A percentile compares a stretch with the other conserved stretches of the same genome.
Conservation (phyloP, 306 rosid species). For the Trifolium subterraneum region DNA sequence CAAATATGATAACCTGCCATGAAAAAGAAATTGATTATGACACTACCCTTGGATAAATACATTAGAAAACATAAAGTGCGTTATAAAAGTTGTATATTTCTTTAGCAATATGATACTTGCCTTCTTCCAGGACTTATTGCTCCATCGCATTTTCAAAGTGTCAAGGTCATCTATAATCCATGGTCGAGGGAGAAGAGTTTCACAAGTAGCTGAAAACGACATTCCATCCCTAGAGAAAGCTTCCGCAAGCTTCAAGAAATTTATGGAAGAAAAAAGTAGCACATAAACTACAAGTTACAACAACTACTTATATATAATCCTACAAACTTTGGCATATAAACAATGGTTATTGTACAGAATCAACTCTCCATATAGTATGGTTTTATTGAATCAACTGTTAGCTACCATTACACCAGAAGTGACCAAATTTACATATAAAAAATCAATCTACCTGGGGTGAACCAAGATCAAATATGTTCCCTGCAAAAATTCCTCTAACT, state of each 20-base stretch:
- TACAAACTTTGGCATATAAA: slow-evolving; percentile 15
- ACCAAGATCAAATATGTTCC: slow-evolving; percentile 97
- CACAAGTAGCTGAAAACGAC: slow-evolving; percentile 83
- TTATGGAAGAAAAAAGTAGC: slow-evolving; percentile 32
- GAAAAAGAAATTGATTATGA: slow-evolving; percentile 39
- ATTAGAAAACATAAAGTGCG: slow-evolving; percentile 16
- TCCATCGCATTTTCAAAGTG: slow-evolving; percentile 71
- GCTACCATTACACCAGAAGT: slow-evolving; percentile 13
- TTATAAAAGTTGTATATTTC: slow-evolving; percentile 1
- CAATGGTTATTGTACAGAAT: neutral
- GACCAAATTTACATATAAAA: slow-evolving; percentile 32
- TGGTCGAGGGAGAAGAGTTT: slow-evolving; percentile 88
- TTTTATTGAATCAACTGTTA: neutral
- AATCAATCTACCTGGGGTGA: slow-evolving; percentile 70
- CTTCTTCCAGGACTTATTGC: slow-evolving; percentile 84
- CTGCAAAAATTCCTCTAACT: slow-evolving; percentile 88
- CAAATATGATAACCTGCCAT: slow-evolving; percentile 87
- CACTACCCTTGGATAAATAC: slow-evolving; percentile 22
- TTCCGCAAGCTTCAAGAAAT: slow-evolving; percentile 88
- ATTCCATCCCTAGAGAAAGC: slow-evolving; percentile 86
- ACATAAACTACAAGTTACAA: slow-evolving; percentile 18
- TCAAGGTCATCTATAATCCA: slow-evolving; percentile 97
- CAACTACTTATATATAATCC: slow-evolving; percentile 23
- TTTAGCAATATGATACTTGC: slow-evolving; percentile 48
- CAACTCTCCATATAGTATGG: slow-evolving; percentile 4